phyloP scores from a whole-genome alignment of 2,329 filamentous ascomycete genomes.

The Hawksworthiomyces lignivorus region DNA sequence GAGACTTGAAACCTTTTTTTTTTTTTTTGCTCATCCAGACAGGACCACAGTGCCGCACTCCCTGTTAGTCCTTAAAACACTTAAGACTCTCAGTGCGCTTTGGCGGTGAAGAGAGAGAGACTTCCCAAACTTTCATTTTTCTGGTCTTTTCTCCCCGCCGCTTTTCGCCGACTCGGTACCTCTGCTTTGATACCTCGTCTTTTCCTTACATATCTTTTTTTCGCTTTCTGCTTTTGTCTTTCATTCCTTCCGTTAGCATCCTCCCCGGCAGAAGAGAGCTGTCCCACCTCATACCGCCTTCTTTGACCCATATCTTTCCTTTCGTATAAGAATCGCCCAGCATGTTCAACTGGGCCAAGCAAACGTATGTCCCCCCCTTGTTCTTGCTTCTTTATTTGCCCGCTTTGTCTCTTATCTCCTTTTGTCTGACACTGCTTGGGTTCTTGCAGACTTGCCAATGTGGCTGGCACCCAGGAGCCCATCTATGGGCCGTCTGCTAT shows the following conservation, averaged over 20 bases:
- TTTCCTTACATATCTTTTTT: not conserved
- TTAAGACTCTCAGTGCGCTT: too few species aligned
- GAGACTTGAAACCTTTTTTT: too few species aligned
- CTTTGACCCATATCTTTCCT: not conserved
- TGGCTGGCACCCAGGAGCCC: conserved; percentile 92
- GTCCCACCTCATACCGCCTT: not conserved
- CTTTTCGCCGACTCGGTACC: not conserved
- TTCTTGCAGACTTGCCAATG: conserved; percentile 55
- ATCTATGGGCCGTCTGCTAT: conserved; percentile 89
- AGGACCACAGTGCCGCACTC: too few species aligned
- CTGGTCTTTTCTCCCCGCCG: not conserved
- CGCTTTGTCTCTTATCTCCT: too few species aligned
- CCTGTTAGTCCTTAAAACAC: too few species aligned
- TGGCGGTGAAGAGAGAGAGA: too few species aligned
- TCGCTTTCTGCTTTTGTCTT: not conserved
- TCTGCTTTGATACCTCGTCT: not conserved
- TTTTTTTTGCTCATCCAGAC: too few species aligned
- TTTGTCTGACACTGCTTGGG: not conserved
- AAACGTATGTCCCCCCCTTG: conserved; percentile 55
- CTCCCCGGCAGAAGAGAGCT: too few species aligned
- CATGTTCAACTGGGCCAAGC: conserved; percentile 94
- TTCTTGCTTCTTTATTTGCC: not conserved
- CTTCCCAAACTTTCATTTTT: not conserved
- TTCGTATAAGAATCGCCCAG: conserved; percentile 18
- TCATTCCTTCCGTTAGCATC: too few species aligned